Evolutionary conservation across 495 filamentous ascomycete genomes (phyloP).

Genomic region (Aspergillus avenaceus): DNA sequence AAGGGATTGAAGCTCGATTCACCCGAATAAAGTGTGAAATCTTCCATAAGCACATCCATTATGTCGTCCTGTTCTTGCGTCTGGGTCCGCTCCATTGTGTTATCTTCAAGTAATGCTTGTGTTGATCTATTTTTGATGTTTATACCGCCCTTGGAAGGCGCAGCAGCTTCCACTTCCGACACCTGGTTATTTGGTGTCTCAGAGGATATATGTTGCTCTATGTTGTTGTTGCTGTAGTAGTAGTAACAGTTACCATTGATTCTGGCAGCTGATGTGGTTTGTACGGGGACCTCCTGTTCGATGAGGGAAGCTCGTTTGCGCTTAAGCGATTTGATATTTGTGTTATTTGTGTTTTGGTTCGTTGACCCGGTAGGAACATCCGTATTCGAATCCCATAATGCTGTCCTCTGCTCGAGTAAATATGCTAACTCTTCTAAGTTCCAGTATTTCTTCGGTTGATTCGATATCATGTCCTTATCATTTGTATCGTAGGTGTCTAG

Average conservation of each 20-base stretch:
- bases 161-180: background rate
- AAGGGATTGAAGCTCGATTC: background rate
- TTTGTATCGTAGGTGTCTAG: background rate
- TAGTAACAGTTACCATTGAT: no score
- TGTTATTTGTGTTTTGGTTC: background rate
- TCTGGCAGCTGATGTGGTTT: background rate
- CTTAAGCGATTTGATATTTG: background rate
- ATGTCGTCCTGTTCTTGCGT: background rate
- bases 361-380: background rate
- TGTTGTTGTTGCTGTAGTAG: no score
- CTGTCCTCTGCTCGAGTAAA: slow-evolving; percentile 17
- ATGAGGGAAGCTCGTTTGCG: background rate
- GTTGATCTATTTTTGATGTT: background rate
- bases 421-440: slow-evolving; percentile 22
- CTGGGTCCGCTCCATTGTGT: background rate
- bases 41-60: background rate
- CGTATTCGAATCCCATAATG: slow-evolving; percentile 7
- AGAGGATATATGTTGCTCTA: background rate
- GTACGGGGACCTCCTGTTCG: background rate
- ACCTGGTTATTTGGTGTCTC: background rate
- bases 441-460: slow-evolving; percentile 11
- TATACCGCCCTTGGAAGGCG: background rate
- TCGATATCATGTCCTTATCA: background rate
- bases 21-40: background rate
- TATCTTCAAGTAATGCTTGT: background rate